Base-by-base conservation (phyloP, 768 basidiomycete genomes). In the Leccinum uliginosum region DNA sequence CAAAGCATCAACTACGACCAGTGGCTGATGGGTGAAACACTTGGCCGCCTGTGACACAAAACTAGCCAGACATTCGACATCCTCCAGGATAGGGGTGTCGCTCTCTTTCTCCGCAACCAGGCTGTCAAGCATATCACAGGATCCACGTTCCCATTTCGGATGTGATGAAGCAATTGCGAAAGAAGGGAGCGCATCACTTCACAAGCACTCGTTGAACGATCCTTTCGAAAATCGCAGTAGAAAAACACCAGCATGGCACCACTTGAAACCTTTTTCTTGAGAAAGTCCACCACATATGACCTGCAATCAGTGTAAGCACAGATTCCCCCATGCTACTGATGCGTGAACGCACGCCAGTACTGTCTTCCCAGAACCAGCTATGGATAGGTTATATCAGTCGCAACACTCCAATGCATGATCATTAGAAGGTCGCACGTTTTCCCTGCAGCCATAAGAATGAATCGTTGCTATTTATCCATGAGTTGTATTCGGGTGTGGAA, bases 331-430 rank as follows among this genome's bases (percentile, higher is more conserved):
- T 17, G n/a, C 2, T 5, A 15, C 10, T 6, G 15, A 15, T 24
- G 15, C 11, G 3, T 14, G 8, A 24, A 56, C 65, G 55, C 24
- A 66, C 65, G 40, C 49, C 15, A 66, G 23, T 4, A 66, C 54
- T 0, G 64, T 58, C 43, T 66, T 66, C 12, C 64, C 64, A 21
- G 56, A 50, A 21, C 64, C 64, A 6, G 62, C 62, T 65, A 27
- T 12, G 12, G 23, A 15, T 29, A 40, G 23, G 15, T 2, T 10
- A 34, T 4, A 24, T 51, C 12, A 59, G 46, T 34, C 29, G 23
- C 7, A 29, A 14, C 3, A 29, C 19, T 19, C 2, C 12, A 21
- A 5, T 23, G 51, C 7, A 23, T 14, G 1, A 23, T 38, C 35
- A 38, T 38, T 43, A 17, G 6, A 50, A 35, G 8, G 10, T 15